phyloP scores from a whole-genome alignment of 805 yeast species.

The Teunomyces panamensis region DNA sequence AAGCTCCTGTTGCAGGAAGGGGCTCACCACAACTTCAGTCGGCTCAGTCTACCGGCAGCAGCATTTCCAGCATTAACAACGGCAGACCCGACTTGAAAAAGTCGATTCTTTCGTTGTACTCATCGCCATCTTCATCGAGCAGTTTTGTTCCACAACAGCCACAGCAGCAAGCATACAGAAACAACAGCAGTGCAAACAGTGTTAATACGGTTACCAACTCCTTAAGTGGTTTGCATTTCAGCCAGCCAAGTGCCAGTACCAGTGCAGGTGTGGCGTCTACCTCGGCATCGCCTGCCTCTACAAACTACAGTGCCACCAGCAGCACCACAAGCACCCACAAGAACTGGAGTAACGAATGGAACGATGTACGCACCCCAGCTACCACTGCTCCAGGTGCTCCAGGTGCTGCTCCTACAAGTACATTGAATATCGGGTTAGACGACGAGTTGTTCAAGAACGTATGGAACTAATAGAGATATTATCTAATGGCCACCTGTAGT shows the following conservation, averaged over 20 bases:
- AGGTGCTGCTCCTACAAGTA: constrained; percentile 11
- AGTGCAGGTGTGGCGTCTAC: background rate
- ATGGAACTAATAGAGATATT: constrained; percentile 43
- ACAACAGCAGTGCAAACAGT: constrained; percentile 4
- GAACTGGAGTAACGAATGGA: constrained; percentile 36
- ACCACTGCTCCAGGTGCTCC: constrained; percentile 8
- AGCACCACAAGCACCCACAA: constrained; percentile 5
- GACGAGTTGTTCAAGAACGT: constrained; percentile 70
- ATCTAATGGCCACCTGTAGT: constrained; percentile 67
- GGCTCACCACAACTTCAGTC: constrained; percentile 17
- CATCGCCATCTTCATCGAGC: constrained; percentile 54
- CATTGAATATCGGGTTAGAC: constrained; percentile 33
- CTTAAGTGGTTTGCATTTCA: constrained; percentile 20
- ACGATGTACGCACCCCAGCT: constrained; percentile 16
- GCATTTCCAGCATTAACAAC: constrained; percentile 15
- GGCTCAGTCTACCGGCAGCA: constrained; percentile 37
- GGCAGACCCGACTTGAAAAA: constrained; percentile 84
- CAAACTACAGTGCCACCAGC: background rate
- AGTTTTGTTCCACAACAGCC: constrained; percentile 23
- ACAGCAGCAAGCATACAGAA: constrained; percentile 7
- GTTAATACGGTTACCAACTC: constrained; percentile 16
- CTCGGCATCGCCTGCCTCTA: constrained; percentile 1
- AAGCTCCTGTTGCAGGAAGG: constrained; percentile 5
- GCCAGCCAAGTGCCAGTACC: background rate
- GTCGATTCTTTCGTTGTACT: constrained; percentile 84